A percentile compares a stretch with the other conserved stretches of the same genome.
phyloP scores from a whole-genome alignment of 2,329 filamentous ascomycete genomes.

The Sporothrix globosa region DNA sequence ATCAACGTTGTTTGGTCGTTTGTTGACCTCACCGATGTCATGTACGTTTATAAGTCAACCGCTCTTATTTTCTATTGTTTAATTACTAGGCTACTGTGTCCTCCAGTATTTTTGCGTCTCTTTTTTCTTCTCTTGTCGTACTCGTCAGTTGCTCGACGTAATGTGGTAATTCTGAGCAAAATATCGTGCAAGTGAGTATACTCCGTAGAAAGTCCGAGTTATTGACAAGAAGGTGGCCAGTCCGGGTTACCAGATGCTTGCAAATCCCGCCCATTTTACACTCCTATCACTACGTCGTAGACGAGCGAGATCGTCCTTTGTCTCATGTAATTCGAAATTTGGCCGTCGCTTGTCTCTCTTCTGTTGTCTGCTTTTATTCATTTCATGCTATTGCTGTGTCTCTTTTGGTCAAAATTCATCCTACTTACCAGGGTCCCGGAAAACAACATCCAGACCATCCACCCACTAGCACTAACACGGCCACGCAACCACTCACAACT shows the following conservation, averaged over 20 bases:
- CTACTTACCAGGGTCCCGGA: constrained; percentile 19
- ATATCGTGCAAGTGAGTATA: too few species aligned
- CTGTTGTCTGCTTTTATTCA: not conserved
- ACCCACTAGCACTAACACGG: not conserved
- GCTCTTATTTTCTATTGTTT: too few species aligned
- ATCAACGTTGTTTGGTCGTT: not conserved
- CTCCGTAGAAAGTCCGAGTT: too few species aligned
- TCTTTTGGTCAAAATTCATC: not conserved
- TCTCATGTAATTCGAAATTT: too few species aligned
- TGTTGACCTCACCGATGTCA: not conserved
- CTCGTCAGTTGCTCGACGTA: too few species aligned
- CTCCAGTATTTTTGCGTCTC: too few species aligned
- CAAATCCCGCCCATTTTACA: not conserved
- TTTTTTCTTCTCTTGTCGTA: too few species aligned
- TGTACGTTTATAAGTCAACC: not conserved
- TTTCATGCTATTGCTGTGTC: not conserved
- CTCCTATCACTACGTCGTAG: not conserved
- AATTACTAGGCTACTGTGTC: too few species aligned
- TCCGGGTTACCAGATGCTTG: too few species aligned
- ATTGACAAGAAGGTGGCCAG: too few species aligned
- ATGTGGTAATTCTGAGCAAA: too few species aligned
- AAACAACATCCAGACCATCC: constrained; percentile 23
- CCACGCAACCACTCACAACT: not conserved
- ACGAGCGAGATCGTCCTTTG: not conserved
- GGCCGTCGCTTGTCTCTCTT: too few species aligned